These are phyloP conservation scores for Colletotrichum cereale DNA, from an alignment of 2,329 filamentous ascomycete genomes.

Conservation along the genomic window DNA sequence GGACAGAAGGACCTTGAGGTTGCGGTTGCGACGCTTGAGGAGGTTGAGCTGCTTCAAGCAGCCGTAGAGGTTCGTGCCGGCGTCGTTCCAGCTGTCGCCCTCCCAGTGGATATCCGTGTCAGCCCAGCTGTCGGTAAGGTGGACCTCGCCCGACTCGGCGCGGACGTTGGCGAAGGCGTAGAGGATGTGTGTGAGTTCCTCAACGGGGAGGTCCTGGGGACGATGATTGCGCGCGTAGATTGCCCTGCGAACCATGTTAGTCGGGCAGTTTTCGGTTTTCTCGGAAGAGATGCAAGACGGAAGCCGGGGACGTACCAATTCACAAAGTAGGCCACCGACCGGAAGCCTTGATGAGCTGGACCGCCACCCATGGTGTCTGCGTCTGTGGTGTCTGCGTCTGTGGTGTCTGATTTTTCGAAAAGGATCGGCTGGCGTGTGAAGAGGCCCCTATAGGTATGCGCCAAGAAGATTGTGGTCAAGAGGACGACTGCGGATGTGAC, in stretches of 20 bases:
- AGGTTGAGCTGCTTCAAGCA: slow-evolving; percentile 90
- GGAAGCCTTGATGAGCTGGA: slow-evolving; percentile 65
- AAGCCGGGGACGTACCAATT: slow-evolving; percentile 66
- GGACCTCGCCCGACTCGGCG: slow-evolving; percentile 82
- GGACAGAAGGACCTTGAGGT: slow-evolving; percentile 86
- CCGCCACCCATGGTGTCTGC: slow-evolving; percentile 57
- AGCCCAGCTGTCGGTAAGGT: slow-evolving; percentile 73
- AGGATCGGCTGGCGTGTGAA: slow-evolving; percentile 25
- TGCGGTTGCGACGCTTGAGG: slow-evolving; percentile 83
- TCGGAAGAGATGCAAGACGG: no score
- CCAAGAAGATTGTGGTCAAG: slow-evolving; percentile 41
- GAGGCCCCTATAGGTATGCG: slow-evolving; percentile 41
- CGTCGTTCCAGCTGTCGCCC: slow-evolving; percentile 77
- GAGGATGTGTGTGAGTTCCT: slow-evolving; percentile 88
- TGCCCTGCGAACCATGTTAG: slow-evolving; percentile 61
- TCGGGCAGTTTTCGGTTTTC: not conserved
- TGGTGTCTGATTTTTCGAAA: slow-evolving; percentile 17
- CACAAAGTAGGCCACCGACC: slow-evolving; percentile 79
- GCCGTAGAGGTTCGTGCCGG: slow-evolving; percentile 86
- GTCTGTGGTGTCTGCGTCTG: slow-evolving; percentile 19
- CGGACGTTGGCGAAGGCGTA: slow-evolving; percentile 92
- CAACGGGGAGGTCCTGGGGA: slow-evolving; percentile 84
- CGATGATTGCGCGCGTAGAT: slow-evolving; percentile 88
- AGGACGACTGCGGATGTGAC: slow-evolving; percentile 43
- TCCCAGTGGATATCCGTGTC: slow-evolving; percentile 81